Percentiles rank a stretch among this genome's conserved stretches.
Evolutionary conservation across 164 flowering plant genomes (phyloP).

Genomic region (Macadamia integrifolia): DNA sequence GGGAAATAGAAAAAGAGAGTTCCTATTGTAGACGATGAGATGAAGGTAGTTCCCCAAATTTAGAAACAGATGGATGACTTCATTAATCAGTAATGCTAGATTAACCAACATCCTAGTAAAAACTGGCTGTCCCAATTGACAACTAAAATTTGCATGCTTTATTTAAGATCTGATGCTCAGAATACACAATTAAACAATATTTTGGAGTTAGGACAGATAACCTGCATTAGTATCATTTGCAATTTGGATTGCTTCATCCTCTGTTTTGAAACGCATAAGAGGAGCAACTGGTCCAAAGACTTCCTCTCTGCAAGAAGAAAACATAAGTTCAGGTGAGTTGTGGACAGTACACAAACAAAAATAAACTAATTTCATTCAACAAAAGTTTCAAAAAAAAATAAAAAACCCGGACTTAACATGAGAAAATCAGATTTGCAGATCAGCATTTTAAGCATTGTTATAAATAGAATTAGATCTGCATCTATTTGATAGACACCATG

Average conservation of each 20-base stretch:
- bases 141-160: background rate
- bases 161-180: background rate
- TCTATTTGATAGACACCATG: too few relatives aligned
- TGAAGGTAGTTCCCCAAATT: too few relatives aligned
- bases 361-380: background rate
- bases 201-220: slow-evolving; percentile 11
- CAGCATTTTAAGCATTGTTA: too few relatives aligned
- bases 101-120: too few relatives aligned
- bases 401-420: background rate
- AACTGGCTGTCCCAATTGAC: too few relatives aligned
- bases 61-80: background rate
- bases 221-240: slow-evolving; percentile 98
- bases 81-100: background rate
- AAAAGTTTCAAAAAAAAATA: background rate
- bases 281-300: slow-evolving; percentile 98
- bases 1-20: too few relatives aligned
- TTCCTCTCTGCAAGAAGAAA: slow-evolving; percentile 57
- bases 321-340: background rate
- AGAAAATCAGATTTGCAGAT: too few relatives aligned
- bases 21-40: too few relatives aligned
- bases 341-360: background rate
- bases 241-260: slow-evolving; percentile 79
- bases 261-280: slow-evolving; percentile 73
- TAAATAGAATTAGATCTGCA: too few relatives aligned
- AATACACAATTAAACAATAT: background rate